These are phyloP conservation scores for Trypanosomatidae sp. DNA, from an alignment of 208 protist species.

Conservation along the genomic window DNA sequence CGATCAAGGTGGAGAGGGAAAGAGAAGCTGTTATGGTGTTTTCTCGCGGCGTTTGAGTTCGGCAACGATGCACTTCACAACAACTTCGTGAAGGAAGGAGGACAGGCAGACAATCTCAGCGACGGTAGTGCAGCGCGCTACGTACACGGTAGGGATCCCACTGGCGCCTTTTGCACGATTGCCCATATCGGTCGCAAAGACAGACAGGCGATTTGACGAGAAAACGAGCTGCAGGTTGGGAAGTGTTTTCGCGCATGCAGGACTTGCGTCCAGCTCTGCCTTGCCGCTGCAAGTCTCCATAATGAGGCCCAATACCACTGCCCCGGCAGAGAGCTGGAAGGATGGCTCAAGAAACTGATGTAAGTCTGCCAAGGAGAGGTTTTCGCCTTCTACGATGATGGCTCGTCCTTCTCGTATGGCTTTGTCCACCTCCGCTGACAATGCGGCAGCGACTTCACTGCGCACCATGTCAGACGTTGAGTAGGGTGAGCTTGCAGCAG, in stretches of 20 bases:
- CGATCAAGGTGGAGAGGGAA: background rate
- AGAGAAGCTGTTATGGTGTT: background rate
- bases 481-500: background rate
- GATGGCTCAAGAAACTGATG: conserved; percentile 18
- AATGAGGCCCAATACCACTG: conserved; percentile 14
- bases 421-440: conserved; percentile 44
- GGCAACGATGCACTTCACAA: conserved; percentile 18
- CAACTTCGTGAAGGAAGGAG: conserved; percentile 20
- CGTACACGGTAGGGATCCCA: conserved; percentile 4
- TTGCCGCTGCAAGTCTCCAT: conserved; percentile 1
- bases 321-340: conserved; percentile 15
- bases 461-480: background rate
- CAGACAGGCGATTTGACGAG: conserved; percentile 8
- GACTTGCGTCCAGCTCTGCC: background rate
- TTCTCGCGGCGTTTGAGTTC: conserved; percentile 9
- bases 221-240: conserved; percentile 1
- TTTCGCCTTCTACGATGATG: conserved; percentile 53
- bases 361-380: conserved; percentile 36
- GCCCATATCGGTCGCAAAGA: conserved; percentile 1
- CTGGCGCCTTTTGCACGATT: background rate
- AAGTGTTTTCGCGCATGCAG: background rate
- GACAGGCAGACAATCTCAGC: conserved; percentile 15
- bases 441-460: conserved; percentile 1
- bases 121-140: conserved; percentile 14
- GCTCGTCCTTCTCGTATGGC: conserved; percentile 42